Base-by-base conservation (phyloP, 2,329 filamentous ascomycete genomes). In the Stemphylium lycopersici region DNA sequence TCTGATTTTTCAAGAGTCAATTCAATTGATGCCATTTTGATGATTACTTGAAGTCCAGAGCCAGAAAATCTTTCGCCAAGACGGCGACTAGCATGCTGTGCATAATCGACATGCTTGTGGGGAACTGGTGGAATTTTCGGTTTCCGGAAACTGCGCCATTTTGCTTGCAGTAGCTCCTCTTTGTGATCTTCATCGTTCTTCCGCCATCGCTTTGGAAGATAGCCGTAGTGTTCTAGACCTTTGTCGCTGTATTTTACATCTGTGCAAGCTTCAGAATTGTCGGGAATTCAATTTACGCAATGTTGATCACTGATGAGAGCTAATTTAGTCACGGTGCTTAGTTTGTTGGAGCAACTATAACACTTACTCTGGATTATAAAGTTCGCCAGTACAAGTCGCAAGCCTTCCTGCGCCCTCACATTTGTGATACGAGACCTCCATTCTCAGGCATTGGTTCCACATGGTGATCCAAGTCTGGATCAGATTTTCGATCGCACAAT, bases 1-100 rank as follows among this genome's bases (percentile, higher is more conserved):
- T 65, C 64, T 0, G 86, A 83, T 2, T 84, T 80, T 15, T 84
- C 81, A 0, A 86, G 86, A 0, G 80, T 84, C 0, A 88, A 76
- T 37, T 86, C 78, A 45, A 88, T 82, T 32, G 79, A 82, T 1
- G 84, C 80, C 59, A 90, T 76, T 64, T 88, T 88, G 29, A 88
- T 80, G 44, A 89, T 85, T 32, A 89, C 70, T 61, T 90, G 87
- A 3, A 89, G 64, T 3, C 67, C 65, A 26, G 58, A 52, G 8
- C 56, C 32, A 13, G 22, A 39, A 31, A 57, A 68, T 1, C 29
- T 52, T 10, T 66, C 58, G 10, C 48, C 13, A n/a, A 67, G 58
- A 11, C 54, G 54, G 16, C 51, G 33, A 11, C 42, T 55, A 10
- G 38, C 10, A 32, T 50, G 22, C 10, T 61, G 61, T 1, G 45